phyloP scores from a whole-genome alignment of 768 basidiomycete species.

The Saitozyma sp. region DNA sequence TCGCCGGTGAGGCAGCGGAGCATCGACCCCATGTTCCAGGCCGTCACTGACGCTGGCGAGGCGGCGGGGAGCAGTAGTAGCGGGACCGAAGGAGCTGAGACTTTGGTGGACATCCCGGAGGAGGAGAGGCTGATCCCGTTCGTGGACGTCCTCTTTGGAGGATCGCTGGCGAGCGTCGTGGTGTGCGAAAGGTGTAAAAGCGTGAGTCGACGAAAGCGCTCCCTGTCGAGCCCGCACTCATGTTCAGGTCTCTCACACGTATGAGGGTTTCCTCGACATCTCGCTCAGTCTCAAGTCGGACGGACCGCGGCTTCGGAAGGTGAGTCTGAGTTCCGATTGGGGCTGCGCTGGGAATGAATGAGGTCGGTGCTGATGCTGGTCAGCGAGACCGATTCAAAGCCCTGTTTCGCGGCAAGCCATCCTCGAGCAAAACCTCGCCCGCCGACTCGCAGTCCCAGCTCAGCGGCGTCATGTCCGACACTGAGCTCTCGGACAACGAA shows the following conservation, averaged over 20 bases:
- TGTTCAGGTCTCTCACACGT: slow-evolving; percentile 67
- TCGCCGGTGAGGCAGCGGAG: slow-evolving; percentile 21
- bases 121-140: slow-evolving; percentile 67
- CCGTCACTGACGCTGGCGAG: slow-evolving; percentile 1
- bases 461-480: slow-evolving; percentile 28
- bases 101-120: slow-evolving; percentile 40
- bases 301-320: slow-evolving; percentile 68
- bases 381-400: slow-evolving; percentile 71
- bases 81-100: not conserved
- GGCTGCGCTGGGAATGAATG: not conserved
- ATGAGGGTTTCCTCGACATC: slow-evolving; percentile 93
- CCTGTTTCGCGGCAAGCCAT: slow-evolving; percentile 56
- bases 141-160: slow-evolving; percentile 87
- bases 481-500: slow-evolving; percentile 28
- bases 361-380: not conserved
- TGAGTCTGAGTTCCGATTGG: slow-evolving; percentile 12
- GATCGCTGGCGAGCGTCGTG: slow-evolving; percentile 82
- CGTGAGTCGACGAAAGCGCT: slow-evolving; percentile 53
- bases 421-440: slow-evolving; percentile 4
- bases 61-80: not conserved
- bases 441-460: not conserved
- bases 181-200: slow-evolving; percentile 94
- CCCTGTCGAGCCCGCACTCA: not conserved
- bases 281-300: slow-evolving; percentile 83
- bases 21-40: slow-evolving; percentile 16